Percentiles rank a stretch among this genome's conserved stretches.
Conservation (phyloP, 192 early-diverging fungal species). For the Coemansia sp. region DNA sequence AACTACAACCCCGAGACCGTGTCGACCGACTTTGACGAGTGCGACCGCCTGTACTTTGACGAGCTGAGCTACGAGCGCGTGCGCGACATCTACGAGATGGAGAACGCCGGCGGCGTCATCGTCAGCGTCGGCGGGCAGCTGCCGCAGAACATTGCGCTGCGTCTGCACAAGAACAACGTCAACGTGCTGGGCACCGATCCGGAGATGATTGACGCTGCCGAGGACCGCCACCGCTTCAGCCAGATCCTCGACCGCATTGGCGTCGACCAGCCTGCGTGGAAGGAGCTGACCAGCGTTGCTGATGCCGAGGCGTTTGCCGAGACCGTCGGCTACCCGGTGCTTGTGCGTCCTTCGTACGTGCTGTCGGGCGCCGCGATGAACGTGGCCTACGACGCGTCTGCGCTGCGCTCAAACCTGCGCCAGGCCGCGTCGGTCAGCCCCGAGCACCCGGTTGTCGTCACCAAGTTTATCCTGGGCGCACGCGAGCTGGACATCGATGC, state of each 20-base stretch:
- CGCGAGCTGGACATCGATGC: constrained; percentile 96
- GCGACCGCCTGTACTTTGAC: constrained; percentile 98
- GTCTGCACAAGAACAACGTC: constrained; percentile 86
- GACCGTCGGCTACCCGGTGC: constrained; percentile 90
- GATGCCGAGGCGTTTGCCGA: constrained; percentile 88
- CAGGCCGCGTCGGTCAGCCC: constrained; percentile 88
- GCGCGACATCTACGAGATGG: constrained; percentile 95
- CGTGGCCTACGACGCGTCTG: constrained; percentile 79
- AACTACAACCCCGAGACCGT: constrained; percentile 99
- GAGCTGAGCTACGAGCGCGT: constrained; percentile 91
- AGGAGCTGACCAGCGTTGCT: constrained; percentile 88
- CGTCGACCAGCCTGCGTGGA: constrained; percentile 97
- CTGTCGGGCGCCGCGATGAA: constrained; percentile 99
- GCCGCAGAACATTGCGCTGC: constrained; percentile 97
- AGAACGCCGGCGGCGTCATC: constrained; percentile 86
- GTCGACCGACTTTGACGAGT: constrained; percentile 99
- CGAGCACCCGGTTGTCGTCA: constrained; percentile 95
- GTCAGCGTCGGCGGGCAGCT: constrained; percentile 97
- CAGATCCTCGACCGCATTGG: constrained; percentile 94
- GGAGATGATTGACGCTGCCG: constrained; percentile 95
- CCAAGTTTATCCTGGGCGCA: constrained; percentile 93
- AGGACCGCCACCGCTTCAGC: constrained; percentile 98
- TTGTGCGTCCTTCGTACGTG: constrained; percentile 97
- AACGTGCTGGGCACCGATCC: constrained; percentile 95
- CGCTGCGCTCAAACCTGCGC: constrained; percentile 72